Evolutionary conservation across 352 stramenopile genomes (phyloP), one percentile per base, ranked within the genome.

Genomic region (Chrysophaeum taylorii): DNA sequence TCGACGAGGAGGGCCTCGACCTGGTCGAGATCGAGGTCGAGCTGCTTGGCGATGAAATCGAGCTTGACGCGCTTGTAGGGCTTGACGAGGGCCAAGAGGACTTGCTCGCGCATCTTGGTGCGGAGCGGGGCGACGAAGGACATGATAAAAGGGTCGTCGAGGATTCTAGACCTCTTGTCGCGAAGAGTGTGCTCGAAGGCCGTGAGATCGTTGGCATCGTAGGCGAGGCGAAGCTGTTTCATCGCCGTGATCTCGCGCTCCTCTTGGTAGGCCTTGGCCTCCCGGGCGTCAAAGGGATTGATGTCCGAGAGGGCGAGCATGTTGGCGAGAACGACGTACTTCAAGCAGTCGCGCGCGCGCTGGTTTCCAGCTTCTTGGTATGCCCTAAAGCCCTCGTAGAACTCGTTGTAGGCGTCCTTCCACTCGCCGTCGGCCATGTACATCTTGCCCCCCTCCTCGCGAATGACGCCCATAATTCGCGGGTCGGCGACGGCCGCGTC

Each of bases 381-480:
- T 74, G 92, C 94, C 39, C 87, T 83, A 71, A 96, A 95, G 69
- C 87, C 91, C 78, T 94, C 88, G 39, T 93, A 95, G 73, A 95
- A 94, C 73, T 96, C 87, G 70, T 95, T 93, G 81, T 95, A 95
- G 48, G 90, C 90, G 39, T 89, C 77, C 71, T 85, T 85, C 88
- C 88, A 96, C 67, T 91, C 76, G 35, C 83, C 82, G 75, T 93
- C 83, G 53, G 88, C 82, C 80, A 96, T 78, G 75, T 94, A 91
- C 88, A 95, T 95, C 71, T 93, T 94, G n/a, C 89, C 89, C 12
- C 89, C 89, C 73, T 93, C 87, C 78, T 96, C 89, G 48, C 86
- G 82, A 64, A 96, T 93, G 48, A 91, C 76, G 2, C 88, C 90
- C 86, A 95, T 94, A 62, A 92, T 90, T 38, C 89, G 83, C 53